These are phyloP conservation scores for Thelonectria discophora DNA, from an alignment of 2,329 filamentous ascomycete genomes.

Conservation along the genomic window DNA sequence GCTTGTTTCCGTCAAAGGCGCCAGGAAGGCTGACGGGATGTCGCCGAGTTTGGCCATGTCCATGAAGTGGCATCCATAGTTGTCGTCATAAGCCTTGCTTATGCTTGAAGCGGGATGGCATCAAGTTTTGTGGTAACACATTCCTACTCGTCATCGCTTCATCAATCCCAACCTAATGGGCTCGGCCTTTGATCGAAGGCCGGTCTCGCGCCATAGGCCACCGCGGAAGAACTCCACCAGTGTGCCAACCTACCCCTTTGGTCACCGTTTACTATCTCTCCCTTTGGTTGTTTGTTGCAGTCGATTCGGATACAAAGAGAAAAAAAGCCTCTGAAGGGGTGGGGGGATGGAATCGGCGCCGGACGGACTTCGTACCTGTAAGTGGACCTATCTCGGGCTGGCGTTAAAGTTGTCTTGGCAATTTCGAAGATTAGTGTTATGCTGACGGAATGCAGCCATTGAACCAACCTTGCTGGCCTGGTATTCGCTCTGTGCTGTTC, in stretches of 20 bases:
- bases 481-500: constrained; percentile 14
- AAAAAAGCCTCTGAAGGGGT: constrained; percentile 25
- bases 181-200: constrained; percentile 16
- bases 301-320: constrained; percentile 15
- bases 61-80: constrained; percentile 3
- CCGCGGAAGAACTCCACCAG: constrained; percentile 10
- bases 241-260: constrained; percentile 28
- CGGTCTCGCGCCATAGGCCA: constrained; percentile 18
- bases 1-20: not conserved
- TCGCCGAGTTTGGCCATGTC: constrained; percentile 1
- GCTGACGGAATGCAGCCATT: constrained; percentile 27
- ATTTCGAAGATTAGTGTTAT: constrained; percentile 29
- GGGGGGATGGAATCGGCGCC: constrained; percentile 27
- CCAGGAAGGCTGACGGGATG: constrained; percentile 7
- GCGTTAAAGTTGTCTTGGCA: constrained; percentile 36
- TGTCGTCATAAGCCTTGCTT: constrained; percentile 27
- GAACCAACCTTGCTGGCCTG: constrained; percentile 12
- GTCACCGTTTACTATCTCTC: constrained; percentile 37
- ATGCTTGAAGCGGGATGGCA: constrained; percentile 3
- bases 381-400: constrained; percentile 29
- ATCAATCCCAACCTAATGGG: constrained; percentile 1
- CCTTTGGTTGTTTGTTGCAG: constrained; percentile 17
- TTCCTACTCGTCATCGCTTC: constrained; percentile 25
- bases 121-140: constrained; percentile 16
- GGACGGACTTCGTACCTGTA: not conserved